Evolutionary conservation across 1,139 yeast genomes (phyloP).

Genomic region (Candida dubliniensis): DNA sequence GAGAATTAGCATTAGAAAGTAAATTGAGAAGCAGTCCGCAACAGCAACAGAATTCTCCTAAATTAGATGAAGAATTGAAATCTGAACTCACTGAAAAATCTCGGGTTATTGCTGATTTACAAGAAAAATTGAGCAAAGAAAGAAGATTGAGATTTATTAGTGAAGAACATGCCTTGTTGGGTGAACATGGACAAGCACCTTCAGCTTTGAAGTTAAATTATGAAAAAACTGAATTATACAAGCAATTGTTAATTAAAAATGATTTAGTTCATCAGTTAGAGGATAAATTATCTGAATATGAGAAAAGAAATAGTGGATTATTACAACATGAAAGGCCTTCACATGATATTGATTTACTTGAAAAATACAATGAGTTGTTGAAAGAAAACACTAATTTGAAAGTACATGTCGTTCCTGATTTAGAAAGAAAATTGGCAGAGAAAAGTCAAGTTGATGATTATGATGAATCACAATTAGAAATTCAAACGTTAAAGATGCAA

Average conservation of each 20-base stretch:
- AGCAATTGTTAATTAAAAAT: slow-evolving; percentile 47
- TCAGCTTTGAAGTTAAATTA: slow-evolving; percentile 56
- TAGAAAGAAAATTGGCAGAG: slow-evolving; percentile 27
- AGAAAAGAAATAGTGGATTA: slow-evolving; percentile 6
- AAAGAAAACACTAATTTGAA: slow-evolving; percentile 47
- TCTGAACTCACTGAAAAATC: slow-evolving; percentile 44
- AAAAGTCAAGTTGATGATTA: slow-evolving; percentile 11
- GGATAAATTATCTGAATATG: slow-evolving; percentile 39
- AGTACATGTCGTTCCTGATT: slow-evolving; percentile 39
- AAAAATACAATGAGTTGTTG: slow-evolving; percentile 39
- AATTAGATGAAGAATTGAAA: slow-evolving; percentile 11
- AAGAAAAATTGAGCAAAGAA: slow-evolving; percentile 62
- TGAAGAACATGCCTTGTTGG: slow-evolving; percentile 63
- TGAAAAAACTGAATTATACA: slow-evolving; percentile 54
- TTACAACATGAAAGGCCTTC: background rate
- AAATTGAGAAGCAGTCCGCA: slow-evolving; percentile 27
- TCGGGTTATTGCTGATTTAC: slow-evolving; percentile 49
- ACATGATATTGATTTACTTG: slow-evolving; percentile 26
- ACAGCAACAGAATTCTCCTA: slow-evolving; percentile 3
- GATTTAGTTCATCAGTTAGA: slow-evolving; percentile 46
- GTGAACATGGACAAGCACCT: slow-evolving; percentile 56
- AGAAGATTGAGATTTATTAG: slow-evolving; percentile 64
- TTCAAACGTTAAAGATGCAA: slow-evolving; percentile 46
- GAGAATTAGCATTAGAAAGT: slow-evolving; percentile 62
- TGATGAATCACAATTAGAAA: slow-evolving; percentile 19